phyloP scores from a whole-genome alignment of 2,329 filamentous ascomycete genomes.

The Neonectria faginata region DNA sequence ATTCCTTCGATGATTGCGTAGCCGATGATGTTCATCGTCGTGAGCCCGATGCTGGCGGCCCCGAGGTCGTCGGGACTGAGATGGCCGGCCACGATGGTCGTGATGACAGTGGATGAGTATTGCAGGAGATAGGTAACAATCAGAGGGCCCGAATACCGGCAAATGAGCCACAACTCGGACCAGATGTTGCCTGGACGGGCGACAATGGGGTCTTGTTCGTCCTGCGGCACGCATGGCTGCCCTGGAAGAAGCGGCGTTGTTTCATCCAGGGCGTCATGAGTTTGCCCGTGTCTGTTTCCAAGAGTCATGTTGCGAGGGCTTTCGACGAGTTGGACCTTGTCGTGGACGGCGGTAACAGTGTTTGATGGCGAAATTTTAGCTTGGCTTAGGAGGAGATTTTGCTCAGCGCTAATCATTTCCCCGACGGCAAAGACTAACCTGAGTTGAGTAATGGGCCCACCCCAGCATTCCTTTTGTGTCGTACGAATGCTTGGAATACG shows the following conservation, averaged over 20 bases:
- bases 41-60: slow-evolving; percentile 63
- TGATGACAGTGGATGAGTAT: slow-evolving; percentile 64
- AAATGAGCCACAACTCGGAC: slow-evolving; percentile 37
- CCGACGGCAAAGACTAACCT: background rate
- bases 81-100: slow-evolving; percentile 64
- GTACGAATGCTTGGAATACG: too few species aligned
- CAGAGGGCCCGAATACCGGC: slow-evolving; percentile 56
- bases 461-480: background rate
- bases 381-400: background rate
- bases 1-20: slow-evolving; percentile 54
- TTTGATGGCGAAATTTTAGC: background rate
- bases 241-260: slow-evolving; percentile 28
- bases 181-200: slow-evolving; percentile 16
- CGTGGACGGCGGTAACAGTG: background rate
- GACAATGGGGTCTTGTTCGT: background rate
- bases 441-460: background rate
- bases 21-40: slow-evolving; percentile 66
- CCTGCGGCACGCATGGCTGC: background rate
- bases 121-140: slow-evolving; percentile 65
- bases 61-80: slow-evolving; percentile 65
- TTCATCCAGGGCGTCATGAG: slow-evolving; percentile 13
- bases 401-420: background rate
- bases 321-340: background rate
- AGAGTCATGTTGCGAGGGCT: background rate
- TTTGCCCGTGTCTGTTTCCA: background rate